Evolutionary conservation across 176 grass and related monocot genomes (phyloP).

Genomic region (Rhipidocladum racemiflorum): DNA sequence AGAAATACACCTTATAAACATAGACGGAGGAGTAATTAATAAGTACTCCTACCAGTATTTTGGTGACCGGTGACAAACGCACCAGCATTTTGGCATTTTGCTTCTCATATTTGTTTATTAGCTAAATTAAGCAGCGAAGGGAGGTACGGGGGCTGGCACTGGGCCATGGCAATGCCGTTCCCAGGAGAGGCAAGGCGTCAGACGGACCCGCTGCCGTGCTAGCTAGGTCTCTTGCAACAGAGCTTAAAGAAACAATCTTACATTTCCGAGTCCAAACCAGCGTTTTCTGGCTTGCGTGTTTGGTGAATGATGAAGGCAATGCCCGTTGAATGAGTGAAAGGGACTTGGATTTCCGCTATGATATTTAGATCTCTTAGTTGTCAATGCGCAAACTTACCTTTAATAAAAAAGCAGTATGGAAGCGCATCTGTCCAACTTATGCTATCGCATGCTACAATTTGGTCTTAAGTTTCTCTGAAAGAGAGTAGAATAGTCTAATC

Average conservation of each 20-base stretch:
- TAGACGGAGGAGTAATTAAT: too few species aligned
- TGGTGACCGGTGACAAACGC: too few species aligned
- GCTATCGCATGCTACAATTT: slow-evolving; percentile 1
- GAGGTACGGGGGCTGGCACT: background rate
- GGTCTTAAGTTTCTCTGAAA: background rate
- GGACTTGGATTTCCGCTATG: background rate
- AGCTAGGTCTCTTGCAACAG: background rate
- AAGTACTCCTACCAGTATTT: background rate
- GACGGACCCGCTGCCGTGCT: background rate
- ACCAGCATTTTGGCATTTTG: background rate
- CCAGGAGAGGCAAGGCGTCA: background rate
- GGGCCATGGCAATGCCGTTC: background rate
- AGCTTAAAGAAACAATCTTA: background rate
- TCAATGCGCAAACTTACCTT: slow-evolving; percentile 38
- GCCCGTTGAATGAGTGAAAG: slow-evolving; percentile 33
- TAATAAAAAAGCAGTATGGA: slow-evolving; percentile 36
- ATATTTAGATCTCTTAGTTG: background rate
- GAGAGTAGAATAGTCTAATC: slow-evolving; percentile 16
- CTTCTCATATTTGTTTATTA: background rate
- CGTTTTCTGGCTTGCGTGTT: slow-evolving; percentile 29
- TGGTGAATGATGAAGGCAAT: slow-evolving; percentile 37
- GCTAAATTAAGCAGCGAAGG: background rate
- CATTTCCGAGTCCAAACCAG: background rate
- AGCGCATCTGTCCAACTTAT: slow-evolving; percentile 35
- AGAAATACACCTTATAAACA: too few species aligned